Evolutionary conservation across 192 early-diverging fungal genomes (phyloP).

Genomic region (Gigaspora rosea): DNA sequence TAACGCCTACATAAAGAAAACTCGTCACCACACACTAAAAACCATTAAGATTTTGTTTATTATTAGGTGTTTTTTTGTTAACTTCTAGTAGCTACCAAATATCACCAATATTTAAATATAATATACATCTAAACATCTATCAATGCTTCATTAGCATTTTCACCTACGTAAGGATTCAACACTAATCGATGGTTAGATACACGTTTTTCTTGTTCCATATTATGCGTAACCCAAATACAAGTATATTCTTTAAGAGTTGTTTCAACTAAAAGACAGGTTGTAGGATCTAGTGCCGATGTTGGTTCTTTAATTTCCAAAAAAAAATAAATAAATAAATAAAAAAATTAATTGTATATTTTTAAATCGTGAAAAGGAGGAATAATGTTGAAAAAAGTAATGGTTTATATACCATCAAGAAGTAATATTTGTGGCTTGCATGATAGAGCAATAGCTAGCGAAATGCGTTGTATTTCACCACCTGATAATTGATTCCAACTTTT

Average conservation of each 20-base stretch:
- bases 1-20: background rate
- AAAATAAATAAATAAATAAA: background rate
- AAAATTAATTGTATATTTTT: background rate
- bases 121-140: background rate
- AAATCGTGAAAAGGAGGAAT: background rate
- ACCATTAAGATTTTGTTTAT: too few species aligned
- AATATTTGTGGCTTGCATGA: slow-evolving; percentile 74
- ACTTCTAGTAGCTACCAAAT: too few species aligned
- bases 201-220: slow-evolving; percentile 63
- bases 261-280: slow-evolving; percentile 70
- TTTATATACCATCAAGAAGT: slow-evolving; percentile 69
- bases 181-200: slow-evolving; percentile 40
- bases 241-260: slow-evolving; percentile 60
- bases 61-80: too few species aligned
- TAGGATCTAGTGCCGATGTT: slow-evolving; percentile 82
- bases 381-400: background rate
- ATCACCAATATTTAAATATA: too few species aligned
- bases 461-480: slow-evolving; percentile 86
- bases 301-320: slow-evolving; percentile 56
- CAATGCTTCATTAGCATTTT: background rate
- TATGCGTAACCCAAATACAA: slow-evolving; percentile 85
- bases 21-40: too few species aligned
- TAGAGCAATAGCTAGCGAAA: slow-evolving; percentile 77
- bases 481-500: slow-evolving; percentile 77
- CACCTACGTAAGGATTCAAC: background rate